These are phyloP conservation scores for Meyerozyma smithsonii DNA, from an alignment of 1,139 yeast genomes.

Conservation along the genomic window DNA sequence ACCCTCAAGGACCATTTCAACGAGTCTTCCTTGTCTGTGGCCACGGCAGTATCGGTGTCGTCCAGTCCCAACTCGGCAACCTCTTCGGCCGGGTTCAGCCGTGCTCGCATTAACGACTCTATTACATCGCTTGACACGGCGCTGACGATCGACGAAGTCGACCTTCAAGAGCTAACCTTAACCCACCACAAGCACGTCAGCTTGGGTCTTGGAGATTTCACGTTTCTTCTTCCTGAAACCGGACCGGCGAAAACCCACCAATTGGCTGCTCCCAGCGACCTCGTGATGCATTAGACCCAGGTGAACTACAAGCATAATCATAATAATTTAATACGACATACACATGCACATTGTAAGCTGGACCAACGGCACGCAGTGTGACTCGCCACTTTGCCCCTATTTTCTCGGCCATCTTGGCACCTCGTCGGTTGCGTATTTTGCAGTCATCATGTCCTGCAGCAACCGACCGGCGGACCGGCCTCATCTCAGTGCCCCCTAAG, in stretches of 20 bases:
- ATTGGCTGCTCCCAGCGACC: no score
- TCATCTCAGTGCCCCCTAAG: not conserved
- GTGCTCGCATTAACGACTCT: constrained; percentile 1
- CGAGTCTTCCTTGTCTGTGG: not conserved
- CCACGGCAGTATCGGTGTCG: not conserved
- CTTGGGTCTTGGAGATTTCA: not conserved
- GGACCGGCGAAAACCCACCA: no score
- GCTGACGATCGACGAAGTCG: not conserved
- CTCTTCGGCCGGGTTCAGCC: not conserved
- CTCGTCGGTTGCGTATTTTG: no score
- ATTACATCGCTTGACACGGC: not conserved
- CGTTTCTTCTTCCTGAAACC: not conserved
- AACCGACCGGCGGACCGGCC: not conserved
- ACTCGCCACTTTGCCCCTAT: no score
- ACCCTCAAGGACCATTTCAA: not conserved
- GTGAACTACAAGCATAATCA: no score
- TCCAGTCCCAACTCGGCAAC: not conserved
- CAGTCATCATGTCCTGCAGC: not conserved
- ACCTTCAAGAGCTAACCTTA: not conserved
- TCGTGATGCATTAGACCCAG: no score
- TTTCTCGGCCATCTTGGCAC: no score
- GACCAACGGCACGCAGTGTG: no score
- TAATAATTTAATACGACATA: no score
- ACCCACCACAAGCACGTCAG: not conserved
- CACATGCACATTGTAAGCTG: no score